Conservation (phyloP, 345 rosid species). For the Murraya koenigii region DNA sequence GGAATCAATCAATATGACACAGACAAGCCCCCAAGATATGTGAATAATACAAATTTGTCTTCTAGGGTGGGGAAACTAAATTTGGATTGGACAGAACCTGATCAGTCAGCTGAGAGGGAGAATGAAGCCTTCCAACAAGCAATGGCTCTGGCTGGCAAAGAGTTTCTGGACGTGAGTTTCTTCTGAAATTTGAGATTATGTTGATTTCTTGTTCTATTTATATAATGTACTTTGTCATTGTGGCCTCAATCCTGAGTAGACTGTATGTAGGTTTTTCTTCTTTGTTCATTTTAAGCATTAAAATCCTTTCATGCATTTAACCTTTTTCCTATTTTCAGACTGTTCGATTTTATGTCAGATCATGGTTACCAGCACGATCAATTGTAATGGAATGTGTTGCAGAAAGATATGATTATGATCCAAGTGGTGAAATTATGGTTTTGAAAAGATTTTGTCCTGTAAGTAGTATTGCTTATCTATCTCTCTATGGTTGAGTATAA, state of each 20-base stretch:
- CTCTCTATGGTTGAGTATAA: not conserved
- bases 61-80: constrained; percentile 83
- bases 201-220: not conserved
- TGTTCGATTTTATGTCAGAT: constrained; percentile 64
- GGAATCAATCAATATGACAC: constrained; percentile 82
- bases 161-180: constrained; percentile 72
- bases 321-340: constrained; percentile 37
- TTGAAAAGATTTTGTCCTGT: constrained; percentile 70
- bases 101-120: constrained; percentile 88
- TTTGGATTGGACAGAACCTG: constrained; percentile 88
- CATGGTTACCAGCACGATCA: constrained; percentile 91
- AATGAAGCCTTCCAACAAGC: constrained; percentile 77
- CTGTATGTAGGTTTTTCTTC: not conserved
- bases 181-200: not conserved
- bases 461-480: constrained; percentile 27
- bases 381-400: constrained; percentile 73
- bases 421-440: constrained; percentile 87
- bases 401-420: constrained; percentile 57
- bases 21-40: constrained; percentile 82
- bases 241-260: not conserved
- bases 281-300: not conserved
- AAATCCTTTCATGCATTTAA: not conserved
- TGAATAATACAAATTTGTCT: constrained; percentile 80
- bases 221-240: not conserved
- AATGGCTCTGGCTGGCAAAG: constrained; percentile 78